Conservation (phyloP, 192 early-diverging fungal genomes). For the Linnemannia elongata region DNA sequence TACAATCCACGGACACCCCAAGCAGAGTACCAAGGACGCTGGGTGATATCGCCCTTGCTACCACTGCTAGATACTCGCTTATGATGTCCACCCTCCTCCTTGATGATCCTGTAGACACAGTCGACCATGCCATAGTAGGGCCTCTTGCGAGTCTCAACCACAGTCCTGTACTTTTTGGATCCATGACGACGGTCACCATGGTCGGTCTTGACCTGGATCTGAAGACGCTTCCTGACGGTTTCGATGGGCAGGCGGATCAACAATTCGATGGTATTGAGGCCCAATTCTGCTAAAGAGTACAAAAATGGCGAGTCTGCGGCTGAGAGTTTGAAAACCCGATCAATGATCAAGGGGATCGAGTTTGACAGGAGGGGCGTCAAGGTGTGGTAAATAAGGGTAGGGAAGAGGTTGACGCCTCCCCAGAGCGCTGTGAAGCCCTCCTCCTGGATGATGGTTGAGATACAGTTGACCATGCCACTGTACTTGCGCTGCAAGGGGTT, state of each 20-base stretch:
- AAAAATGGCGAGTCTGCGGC: constrained; percentile 78
- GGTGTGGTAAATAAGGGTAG: constrained; percentile 86
- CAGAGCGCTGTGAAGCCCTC: constrained; percentile 81
- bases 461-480: constrained; percentile 82
- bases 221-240: constrained; percentile 87
- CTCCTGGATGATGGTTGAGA: constrained; percentile 81
- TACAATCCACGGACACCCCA: constrained; percentile 83
- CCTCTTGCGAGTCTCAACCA: constrained; percentile 73
- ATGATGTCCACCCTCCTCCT: constrained; percentile 78
- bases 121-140: constrained; percentile 85
- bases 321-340: constrained; percentile 73
- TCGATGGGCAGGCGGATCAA: constrained; percentile 89
- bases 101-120: constrained; percentile 76
- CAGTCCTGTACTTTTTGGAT: constrained; percentile 68
- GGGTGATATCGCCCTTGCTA: constrained; percentile 21
- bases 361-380: constrained; percentile 82
- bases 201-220: constrained; percentile 75
- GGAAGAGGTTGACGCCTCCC: constrained; percentile 77
- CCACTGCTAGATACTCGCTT: constrained; percentile 34
- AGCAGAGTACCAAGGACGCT: constrained; percentile 57
- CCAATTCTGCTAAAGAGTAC: constrained; percentile 75
- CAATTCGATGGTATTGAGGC: constrained; percentile 79
- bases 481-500: constrained; percentile 87
- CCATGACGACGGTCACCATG: constrained; percentile 37
- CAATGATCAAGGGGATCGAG: constrained; percentile 75